Base-by-base conservation (phyloP, 805 yeast genomes). In the Saturnispora quitensis region DNA sequence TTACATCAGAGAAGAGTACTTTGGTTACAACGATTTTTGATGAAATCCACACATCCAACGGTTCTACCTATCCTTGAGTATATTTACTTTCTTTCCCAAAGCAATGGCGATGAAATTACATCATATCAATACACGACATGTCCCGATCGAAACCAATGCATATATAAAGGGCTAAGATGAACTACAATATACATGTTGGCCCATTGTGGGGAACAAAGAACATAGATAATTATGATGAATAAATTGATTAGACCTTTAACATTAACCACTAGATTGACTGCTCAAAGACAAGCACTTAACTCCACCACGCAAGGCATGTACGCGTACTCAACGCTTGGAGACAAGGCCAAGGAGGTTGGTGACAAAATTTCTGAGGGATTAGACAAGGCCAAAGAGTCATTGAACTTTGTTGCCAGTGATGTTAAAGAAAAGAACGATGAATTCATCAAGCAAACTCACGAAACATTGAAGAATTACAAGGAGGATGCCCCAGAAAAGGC, bases 1-100 rank as follows among this genome's bases (percentile, higher is more conserved):
- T 1, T 40, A 42, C 35, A 53, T 53, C 10, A 38, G 58, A 17
- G 58, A 56, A 25, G 52, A 47, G 17, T 48, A 47, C n/a, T 56
- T 52, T 17, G 58, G 51, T 2, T 46, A 47, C n/a, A 34, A 27
- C 18, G 36, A 49, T 4, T 4, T n/a, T 9, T 38, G 22, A 38
- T 31, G 34, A 31, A 13, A 28, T 28, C 33, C 33, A 28, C 33
- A 8, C 9, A 28, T 12, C 34, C n/a, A 31, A 10, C 34, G 15
- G 15, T 31, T 31, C 34, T 31, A 31, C 34, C 34, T 31, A 31
- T 31, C 34, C 34, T 31, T 31, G 34, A 13, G 34, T 3, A 13
- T 31, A 31, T 31, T 31, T 31, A 31, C 34, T 31, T 31, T 31
- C 34, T 31, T 31, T 31, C n/a, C 27, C 20, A 40, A 25, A 40